Evolutionary conservation across 2,329 filamentous ascomycete species (phyloP), one percentile per base, ranked within the genome.

Genomic region (Xylariaceae sp.): DNA sequence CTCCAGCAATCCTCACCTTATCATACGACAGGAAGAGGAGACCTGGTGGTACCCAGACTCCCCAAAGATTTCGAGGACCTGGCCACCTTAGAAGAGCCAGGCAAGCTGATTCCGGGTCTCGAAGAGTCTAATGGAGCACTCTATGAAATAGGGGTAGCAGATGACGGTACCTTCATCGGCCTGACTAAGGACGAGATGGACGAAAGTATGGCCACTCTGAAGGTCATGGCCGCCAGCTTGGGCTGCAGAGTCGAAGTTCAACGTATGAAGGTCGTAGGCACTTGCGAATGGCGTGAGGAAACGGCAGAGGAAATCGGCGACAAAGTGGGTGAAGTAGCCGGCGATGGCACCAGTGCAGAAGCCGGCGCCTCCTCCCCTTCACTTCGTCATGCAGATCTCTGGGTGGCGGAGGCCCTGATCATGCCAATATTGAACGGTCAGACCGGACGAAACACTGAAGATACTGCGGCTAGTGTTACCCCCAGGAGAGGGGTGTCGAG

Each of bases 61-160:
- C 85, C 86, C 0, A 78, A 89, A 35, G 70, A 73, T 23, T 61
- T 52, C n/a, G 54, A 64, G 15, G 64, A 69, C 33, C 53, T 71
- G 13, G 56, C 67, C 23, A 52, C 58, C 15, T 61, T 68, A 6
- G 55, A 70, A 32, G 64, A 67, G 38, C 63, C 73, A 2, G 66
- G 62, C 6, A 76, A 78, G 41, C 64, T 82, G 25, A 65, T 88
- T 5, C 77, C 89, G 2, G 88, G 92, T 0, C 65, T 98, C 7
- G 90, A 96, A 55, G 89, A 94, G 55, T 95, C 88, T 12, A 82
- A 86, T 45, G 92, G 92, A 5, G 92, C 92, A 1, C 61, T 96
- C 31, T 98, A 98, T 49, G 90, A 98, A 58, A 94, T 98, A 56
- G 92, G 92, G 0, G 88, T 98, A 8, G 83, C 89, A 18, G 92